Conservation (phyloP, 805 yeast species). For the Middelhovenomyces tepae region DNA sequence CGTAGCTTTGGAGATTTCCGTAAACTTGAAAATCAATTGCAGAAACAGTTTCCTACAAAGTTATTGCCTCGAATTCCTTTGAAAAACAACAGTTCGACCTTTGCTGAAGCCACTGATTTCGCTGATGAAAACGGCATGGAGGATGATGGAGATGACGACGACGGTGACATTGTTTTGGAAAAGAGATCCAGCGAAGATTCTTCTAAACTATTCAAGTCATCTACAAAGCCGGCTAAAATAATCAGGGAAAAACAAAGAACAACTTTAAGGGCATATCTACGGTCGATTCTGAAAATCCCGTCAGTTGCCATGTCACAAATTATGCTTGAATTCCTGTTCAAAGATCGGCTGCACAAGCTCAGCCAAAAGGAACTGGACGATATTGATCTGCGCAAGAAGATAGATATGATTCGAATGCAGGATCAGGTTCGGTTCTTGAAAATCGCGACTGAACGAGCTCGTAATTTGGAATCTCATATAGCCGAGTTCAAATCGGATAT, state of each 20-base stretch:
- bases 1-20: slow-evolving; percentile 64
- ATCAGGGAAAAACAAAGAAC: slow-evolving; percentile 71
- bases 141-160: slow-evolving; percentile 14
- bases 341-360: slow-evolving; percentile 31
- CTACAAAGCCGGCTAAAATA: slow-evolving; percentile 24
- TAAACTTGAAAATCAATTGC: slow-evolving; percentile 42
- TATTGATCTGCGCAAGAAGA: slow-evolving; percentile 44
- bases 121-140: slow-evolving; percentile 13
- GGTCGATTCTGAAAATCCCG: slow-evolving; percentile 41
- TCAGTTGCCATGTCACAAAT: slow-evolving; percentile 46
- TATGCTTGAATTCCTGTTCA: slow-evolving; percentile 46
- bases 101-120: slow-evolving; percentile 9
- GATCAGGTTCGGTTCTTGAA: slow-evolving; percentile 67
- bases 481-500: slow-evolving; percentile 49
- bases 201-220: not conserved
- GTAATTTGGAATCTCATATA: slow-evolving; percentile 46
- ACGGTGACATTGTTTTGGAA: slow-evolving; percentile 3
- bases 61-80: slow-evolving; percentile 51
- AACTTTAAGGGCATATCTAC: slow-evolving; percentile 66
- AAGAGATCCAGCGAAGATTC: not conserved
- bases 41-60: slow-evolving; percentile 56
- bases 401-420: slow-evolving; percentile 54
- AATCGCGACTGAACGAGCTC: slow-evolving; percentile 51
- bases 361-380: slow-evolving; percentile 44
- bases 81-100: slow-evolving; percentile 31